These are phyloP conservation scores for Pholiota microspora DNA, from an alignment of 768 basidiomycete species.

Conservation along the genomic window DNA sequence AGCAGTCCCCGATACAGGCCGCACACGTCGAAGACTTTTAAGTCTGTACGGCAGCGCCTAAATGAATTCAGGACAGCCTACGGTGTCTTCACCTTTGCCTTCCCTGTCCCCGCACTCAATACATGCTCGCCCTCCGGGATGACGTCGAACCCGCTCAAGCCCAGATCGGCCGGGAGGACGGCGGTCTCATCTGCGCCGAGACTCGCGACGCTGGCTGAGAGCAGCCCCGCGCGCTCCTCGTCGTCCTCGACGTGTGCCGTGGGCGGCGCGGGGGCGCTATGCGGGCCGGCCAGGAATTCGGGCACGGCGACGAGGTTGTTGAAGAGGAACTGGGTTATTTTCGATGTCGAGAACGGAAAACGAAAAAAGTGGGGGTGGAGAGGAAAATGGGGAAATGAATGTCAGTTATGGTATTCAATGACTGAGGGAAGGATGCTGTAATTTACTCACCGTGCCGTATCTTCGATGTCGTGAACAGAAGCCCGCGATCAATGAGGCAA, in stretches of 20 bases:
- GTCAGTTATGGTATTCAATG: constrained; percentile 9
- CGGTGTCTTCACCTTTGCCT: not conserved
- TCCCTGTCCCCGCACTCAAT: constrained; percentile 11
- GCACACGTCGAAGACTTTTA: too few species aligned
- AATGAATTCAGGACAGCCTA: not conserved
- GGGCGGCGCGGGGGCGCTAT: constrained; percentile 20
- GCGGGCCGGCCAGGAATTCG: constrained; percentile 55
- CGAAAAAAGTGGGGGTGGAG: too few species aligned
- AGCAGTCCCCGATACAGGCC: too few species aligned
- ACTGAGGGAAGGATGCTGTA: constrained; percentile 1
- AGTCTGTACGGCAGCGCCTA: not conserved
- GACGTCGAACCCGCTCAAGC: constrained; percentile 83
- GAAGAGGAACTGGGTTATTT: constrained; percentile 65
- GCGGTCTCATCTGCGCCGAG: constrained; percentile 68
- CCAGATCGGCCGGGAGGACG: constrained; percentile 75
- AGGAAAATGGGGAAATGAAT: constrained; percentile 8
- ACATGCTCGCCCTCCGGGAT: constrained; percentile 52
- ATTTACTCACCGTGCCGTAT: constrained; percentile 74
- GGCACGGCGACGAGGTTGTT: constrained; percentile 77
- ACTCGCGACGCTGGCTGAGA: constrained; percentile 22
- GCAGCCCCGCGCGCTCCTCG: constrained; percentile 57
- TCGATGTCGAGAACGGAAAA: too few species aligned
- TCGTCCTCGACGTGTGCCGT: constrained; percentile 55
- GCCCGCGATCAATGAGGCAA: not conserved
- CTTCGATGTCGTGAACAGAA: constrained; percentile 32